Evolutionary conservation across 257 asterid genomes (phyloP).

Genomic region (Nicotiana attenuata): DNA sequence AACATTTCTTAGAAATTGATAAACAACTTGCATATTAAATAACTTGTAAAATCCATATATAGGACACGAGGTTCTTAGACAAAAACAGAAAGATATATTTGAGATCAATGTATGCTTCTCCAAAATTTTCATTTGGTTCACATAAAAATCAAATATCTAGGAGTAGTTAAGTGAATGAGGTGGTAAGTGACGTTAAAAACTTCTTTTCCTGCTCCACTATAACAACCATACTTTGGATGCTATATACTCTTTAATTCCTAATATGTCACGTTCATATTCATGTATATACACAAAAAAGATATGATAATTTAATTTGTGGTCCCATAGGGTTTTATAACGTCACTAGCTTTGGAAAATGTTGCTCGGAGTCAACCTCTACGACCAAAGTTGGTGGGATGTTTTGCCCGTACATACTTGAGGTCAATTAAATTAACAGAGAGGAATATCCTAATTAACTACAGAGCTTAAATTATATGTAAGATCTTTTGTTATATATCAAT

Average conservation of each 20-base stretch:
- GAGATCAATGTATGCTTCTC: neutral
- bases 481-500: no score
- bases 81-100: neutral
- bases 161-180: slow-evolving; percentile 54
- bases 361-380: neutral
- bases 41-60: neutral
- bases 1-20: neutral
- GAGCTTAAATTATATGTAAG: no score
- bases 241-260: neutral
- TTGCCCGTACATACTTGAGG: neutral
- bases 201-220: slow-evolving; percentile 58
- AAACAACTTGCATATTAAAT: neutral
- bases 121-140: neutral
- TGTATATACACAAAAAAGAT: neutral
- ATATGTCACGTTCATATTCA: neutral
- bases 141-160: neutral
- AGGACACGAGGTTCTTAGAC: neutral
- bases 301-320: neutral
- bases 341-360: neutral
- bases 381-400: neutral
- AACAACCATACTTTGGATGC: slow-evolving; percentile 40
- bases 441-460: neutral
- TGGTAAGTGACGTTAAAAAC: slow-evolving; percentile 34
- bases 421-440: neutral
- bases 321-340: neutral